A percentile compares a stretch with the other conserved stretches of the same genome.
These are phyloP conservation scores for Salvia rosmarinus DNA, from an alignment of 257 asterid genomes.

Conservation along the genomic window DNA sequence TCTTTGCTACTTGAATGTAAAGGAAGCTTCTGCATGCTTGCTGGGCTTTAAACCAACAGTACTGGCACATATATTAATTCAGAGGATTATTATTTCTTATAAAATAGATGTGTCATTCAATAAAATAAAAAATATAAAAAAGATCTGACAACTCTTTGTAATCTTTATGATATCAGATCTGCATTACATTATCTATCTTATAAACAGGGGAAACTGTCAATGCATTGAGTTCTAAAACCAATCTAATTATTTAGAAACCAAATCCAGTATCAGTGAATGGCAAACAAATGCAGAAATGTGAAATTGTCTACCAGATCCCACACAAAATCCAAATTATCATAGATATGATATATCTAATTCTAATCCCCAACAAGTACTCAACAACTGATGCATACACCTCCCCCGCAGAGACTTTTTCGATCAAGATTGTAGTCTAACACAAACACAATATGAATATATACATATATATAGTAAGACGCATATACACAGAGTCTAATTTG, in stretches of 20 bases:
- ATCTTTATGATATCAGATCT: constrained; percentile 18
- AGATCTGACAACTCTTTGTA: constrained; percentile 28
- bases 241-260: not conserved
- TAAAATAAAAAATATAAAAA: not conserved
- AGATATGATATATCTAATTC: not conserved
- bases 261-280: not conserved
- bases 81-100: not conserved
- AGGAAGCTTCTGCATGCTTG: constrained; percentile 37
- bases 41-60: constrained; percentile 16
- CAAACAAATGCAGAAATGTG: not conserved
- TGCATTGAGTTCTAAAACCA: not conserved
- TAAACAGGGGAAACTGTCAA: constrained; percentile 6
- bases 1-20: constrained; percentile 25
- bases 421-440: not conserved
- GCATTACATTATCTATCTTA: not conserved
- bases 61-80: not conserved
- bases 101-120: not conserved
- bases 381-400: not conserved
- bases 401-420: not conserved
- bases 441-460: not conserved
- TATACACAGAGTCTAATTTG: not conserved
- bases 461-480: not conserved
- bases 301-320: not conserved
- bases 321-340: not conserved
- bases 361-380: not conserved